Percentiles rank a stretch among this genome's conserved stretches.
Conservation (phyloP, 2,329 filamentous ascomycete species). For the Colletotrichum tabaci region DNA sequence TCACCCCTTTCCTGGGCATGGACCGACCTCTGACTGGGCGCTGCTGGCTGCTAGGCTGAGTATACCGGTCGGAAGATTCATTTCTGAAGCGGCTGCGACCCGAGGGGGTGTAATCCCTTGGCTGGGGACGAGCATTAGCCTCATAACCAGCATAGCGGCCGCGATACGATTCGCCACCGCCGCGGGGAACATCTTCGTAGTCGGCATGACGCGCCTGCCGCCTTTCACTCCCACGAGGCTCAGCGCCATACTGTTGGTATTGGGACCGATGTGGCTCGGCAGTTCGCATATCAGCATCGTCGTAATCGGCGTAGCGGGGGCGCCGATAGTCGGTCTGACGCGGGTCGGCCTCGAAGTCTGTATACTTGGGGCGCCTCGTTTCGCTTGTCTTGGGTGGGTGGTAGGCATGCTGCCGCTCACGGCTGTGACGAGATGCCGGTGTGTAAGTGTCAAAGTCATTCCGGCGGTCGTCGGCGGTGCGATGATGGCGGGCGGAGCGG, state of each 20-base stretch:
- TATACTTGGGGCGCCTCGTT: constrained; percentile 37
- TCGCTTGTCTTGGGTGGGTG: constrained; percentile 41
- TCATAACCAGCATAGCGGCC: background rate
- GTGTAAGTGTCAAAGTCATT: constrained; percentile 18
- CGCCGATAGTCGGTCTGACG: background rate
- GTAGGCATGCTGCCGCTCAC: constrained; percentile 34
- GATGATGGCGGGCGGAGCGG: constrained; percentile 1
- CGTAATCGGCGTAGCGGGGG: constrained; percentile 28
- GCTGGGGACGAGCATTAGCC: background rate
- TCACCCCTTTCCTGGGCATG: constrained; percentile 26
- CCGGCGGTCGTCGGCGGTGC: constrained; percentile 9
- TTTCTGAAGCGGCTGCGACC: constrained; percentile 21
- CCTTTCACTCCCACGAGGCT: constrained; percentile 6
- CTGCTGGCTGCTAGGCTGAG: constrained; percentile 11
- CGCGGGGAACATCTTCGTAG: constrained; percentile 8
- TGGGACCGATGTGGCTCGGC: background rate
- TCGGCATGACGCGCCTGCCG: constrained; percentile 16
- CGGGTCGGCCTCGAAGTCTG: constrained; percentile 27
- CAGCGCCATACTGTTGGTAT: constrained; percentile 8
- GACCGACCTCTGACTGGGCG: constrained; percentile 32
- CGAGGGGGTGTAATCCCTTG: background rate
- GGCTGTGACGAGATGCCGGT: constrained; percentile 28
- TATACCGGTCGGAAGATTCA: constrained; percentile 25
- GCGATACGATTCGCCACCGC: background rate
- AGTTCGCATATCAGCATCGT: constrained; percentile 12